Percentiles rank a stretch among this genome's conserved stretches.
Evolutionary conservation across 352 stramenopile species (phyloP).

Genomic region (Pelagophyceae sp.): DNA sequence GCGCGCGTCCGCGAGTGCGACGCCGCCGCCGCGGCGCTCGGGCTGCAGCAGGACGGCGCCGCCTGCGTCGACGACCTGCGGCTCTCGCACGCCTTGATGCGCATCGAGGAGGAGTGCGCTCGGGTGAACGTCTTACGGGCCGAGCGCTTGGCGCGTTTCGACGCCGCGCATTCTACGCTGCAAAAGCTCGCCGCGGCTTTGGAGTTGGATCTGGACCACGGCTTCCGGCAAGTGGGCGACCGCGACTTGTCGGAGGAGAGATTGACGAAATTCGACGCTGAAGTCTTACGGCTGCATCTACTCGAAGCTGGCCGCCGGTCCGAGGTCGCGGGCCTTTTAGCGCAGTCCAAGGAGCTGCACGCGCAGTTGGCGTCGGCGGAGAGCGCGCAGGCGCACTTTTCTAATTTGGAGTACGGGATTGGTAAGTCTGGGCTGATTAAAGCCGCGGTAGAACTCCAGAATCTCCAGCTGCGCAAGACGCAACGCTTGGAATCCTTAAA

Average conservation of each 20-base stretch:
- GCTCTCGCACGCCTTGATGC: conserved; percentile 12
- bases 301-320: background rate
- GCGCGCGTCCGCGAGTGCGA: conserved; percentile 1
- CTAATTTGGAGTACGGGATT: background rate
- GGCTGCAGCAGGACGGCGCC: background rate
- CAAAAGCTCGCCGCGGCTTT: background rate
- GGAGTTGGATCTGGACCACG: background rate
- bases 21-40: background rate
- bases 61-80: background rate
- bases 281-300: background rate
- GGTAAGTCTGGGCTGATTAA: background rate
- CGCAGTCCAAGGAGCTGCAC: background rate
- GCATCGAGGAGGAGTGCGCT: conserved; percentile 9
- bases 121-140: background rate
- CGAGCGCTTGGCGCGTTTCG: background rate
- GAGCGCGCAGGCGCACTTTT: background rate
- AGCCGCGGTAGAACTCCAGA: background rate
- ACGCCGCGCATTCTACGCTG: background rate
- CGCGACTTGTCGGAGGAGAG: background rate
- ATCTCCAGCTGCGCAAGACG: background rate
- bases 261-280: background rate
- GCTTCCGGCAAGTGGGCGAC: background rate
- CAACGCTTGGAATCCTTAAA: background rate
- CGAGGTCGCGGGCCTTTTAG: background rate
- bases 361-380: background rate